phyloP scores from a whole-genome alignment of 164 flowering plant species.

The Kingdonia uniflora region DNA sequence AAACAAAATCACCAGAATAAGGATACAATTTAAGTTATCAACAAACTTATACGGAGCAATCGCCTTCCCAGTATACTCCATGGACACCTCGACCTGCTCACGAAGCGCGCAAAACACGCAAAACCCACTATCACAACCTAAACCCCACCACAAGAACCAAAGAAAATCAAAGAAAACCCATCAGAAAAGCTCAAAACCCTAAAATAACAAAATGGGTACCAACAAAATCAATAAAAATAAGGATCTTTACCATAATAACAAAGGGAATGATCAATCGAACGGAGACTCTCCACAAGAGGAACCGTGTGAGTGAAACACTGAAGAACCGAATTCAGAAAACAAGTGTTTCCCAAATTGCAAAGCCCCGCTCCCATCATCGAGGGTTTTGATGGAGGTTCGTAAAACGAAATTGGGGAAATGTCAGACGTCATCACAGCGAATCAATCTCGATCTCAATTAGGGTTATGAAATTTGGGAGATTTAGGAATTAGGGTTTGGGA shows the following conservation, averaged over 20 bases:
- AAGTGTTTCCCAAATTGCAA: slow-evolving; percentile 69
- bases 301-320: slow-evolving; percentile 85
- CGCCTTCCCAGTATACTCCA: slow-evolving; percentile 26
- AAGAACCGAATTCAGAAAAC: slow-evolving; percentile 65
- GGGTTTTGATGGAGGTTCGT: no score
- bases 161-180: no score
- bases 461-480: no score
- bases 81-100: slow-evolving; percentile 40
- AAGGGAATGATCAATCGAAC: no score
- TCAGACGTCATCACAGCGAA: no score
- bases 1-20: neutral
- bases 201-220: no score
- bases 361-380: slow-evolving; percentile 80
- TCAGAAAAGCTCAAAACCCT: no score
- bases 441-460: no score
- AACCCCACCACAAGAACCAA: slow-evolving; percentile 3
- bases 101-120: slow-evolving; percentile 53
- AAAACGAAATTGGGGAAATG: no score
- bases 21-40: slow-evolving; percentile 69
- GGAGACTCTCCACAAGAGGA: slow-evolving; percentile 52
- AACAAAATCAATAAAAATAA: no score
- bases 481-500: no score
- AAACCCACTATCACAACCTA: slow-evolving; percentile 22
- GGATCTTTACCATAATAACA: no score
- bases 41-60: slow-evolving; percentile 39